Evolutionary conservation across 371 early-diverging fungal genomes (phyloP).

Genomic region (Mucor indicus): DNA sequence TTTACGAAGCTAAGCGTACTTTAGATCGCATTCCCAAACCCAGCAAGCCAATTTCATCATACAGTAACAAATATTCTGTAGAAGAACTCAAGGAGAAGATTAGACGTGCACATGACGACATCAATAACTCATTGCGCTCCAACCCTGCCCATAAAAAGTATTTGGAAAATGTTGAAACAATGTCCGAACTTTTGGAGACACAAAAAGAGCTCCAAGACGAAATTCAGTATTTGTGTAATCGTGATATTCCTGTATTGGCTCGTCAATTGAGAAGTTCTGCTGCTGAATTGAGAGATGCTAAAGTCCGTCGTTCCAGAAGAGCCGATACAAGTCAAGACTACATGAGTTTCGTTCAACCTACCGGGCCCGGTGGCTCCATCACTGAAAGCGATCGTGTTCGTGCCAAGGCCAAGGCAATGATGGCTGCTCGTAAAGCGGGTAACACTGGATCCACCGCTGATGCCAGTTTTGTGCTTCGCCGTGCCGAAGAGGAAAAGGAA

Average conservation of each 20-base stretch:
- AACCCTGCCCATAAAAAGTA: constrained; percentile 26
- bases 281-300: constrained; percentile 54
- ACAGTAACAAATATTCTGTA: constrained; percentile 23
- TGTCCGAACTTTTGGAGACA: constrained; percentile 33
- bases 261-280: constrained; percentile 52
- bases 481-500: constrained; percentile 47
- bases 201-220: constrained; percentile 45
- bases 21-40: constrained; percentile 19
- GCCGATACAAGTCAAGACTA: constrained; percentile 43
- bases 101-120: constrained; percentile 34
- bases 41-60: neutral
- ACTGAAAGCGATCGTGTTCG: constrained; percentile 62
- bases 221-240: constrained; percentile 42
- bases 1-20: constrained; percentile 43
- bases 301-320: constrained; percentile 40
- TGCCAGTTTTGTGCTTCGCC: constrained; percentile 27
- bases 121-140: constrained; percentile 16
- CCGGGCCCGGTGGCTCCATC: constrained; percentile 58
- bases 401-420: constrained; percentile 64
- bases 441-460: constrained; percentile 21
- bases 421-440: constrained; percentile 59
- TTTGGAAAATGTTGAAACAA: constrained; percentile 25
- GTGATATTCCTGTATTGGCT: constrained; percentile 53
- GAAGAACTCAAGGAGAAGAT: constrained; percentile 50
- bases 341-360: constrained; percentile 43